These are phyloP conservation scores for Fusarium stilboides DNA, from an alignment of 2,329 filamentous ascomycete genomes.

Conservation along the genomic window DNA sequence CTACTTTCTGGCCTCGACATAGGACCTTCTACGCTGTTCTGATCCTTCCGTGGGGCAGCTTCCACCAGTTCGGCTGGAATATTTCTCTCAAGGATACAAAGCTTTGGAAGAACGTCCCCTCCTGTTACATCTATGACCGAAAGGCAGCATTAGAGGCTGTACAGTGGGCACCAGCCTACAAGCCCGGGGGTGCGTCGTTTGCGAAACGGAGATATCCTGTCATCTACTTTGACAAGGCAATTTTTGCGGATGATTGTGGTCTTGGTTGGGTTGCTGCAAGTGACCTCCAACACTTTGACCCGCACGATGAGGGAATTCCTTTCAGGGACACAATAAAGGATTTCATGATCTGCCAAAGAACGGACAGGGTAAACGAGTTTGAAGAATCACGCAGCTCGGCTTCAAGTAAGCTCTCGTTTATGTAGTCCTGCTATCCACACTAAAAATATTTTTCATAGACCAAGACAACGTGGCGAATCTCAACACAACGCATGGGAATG, in stretches of 20 bases:
- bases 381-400: background rate
- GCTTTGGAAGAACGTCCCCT: background rate
- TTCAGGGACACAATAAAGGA: background rate
- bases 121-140: conserved; percentile 3
- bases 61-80: background rate
- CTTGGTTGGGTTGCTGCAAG: conserved; percentile 10
- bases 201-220: conserved; percentile 14
- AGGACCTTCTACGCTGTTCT: background rate
- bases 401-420: background rate
- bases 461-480: no score
- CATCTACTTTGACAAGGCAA: conserved; percentile 1
- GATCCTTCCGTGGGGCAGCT: conserved; percentile 6
- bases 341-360: background rate
- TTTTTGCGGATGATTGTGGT: background rate
- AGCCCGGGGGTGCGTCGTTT: fast-evolving
- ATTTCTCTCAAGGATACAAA: background rate
- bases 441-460: no score
- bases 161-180: background rate
- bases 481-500: no score
- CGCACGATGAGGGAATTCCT: background rate
- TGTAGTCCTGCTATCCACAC: background rate
- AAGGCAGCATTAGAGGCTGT: fast-evolving
- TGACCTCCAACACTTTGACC: background rate
- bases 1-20: background rate
- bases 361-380: background rate